A percentile compares a stretch with the other conserved stretches of the same genome.
phyloP scores from a whole-genome alignment of 2,329 filamentous ascomycete genomes.

The Xylariaceae sp. region DNA sequence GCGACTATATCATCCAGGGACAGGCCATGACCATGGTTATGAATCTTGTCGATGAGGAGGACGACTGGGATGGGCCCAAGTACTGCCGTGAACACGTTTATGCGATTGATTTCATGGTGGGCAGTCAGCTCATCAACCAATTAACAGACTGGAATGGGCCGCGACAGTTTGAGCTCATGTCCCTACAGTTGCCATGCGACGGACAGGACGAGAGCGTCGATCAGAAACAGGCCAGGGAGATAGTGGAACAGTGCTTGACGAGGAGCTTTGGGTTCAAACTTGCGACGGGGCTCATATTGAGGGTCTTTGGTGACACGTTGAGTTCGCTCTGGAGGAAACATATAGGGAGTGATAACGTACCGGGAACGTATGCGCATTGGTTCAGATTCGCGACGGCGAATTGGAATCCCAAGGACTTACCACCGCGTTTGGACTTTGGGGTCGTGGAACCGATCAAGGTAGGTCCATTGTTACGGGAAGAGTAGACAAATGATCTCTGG shows the following conservation, averaged over 20 bases:
- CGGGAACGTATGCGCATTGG: background rate
- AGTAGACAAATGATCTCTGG: background rate
- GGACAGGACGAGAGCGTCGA: background rate
- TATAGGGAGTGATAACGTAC: background rate
- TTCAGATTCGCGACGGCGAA: background rate
- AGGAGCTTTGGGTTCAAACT: conserved; percentile 1
- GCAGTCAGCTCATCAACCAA: background rate
- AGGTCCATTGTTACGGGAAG: background rate
- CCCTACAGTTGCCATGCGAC: background rate
- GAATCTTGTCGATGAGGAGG: background rate
- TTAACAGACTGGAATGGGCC: background rate
- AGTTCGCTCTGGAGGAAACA: background rate
- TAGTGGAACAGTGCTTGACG: background rate
- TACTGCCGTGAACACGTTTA: background rate
- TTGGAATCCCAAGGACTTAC: background rate
- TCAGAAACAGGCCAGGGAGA: background rate
- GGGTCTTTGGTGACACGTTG: background rate
- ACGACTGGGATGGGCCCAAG: background rate
- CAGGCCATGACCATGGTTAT: background rate
- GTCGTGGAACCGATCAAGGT: background rate
- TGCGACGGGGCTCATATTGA: background rate
- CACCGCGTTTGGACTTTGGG: background rate
- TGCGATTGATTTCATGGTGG: background rate
- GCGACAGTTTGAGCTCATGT: background rate
- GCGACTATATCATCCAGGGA: background rate